Conservation (phyloP, 129 eudicot genomes). For the Artemisia tridentata region DNA sequence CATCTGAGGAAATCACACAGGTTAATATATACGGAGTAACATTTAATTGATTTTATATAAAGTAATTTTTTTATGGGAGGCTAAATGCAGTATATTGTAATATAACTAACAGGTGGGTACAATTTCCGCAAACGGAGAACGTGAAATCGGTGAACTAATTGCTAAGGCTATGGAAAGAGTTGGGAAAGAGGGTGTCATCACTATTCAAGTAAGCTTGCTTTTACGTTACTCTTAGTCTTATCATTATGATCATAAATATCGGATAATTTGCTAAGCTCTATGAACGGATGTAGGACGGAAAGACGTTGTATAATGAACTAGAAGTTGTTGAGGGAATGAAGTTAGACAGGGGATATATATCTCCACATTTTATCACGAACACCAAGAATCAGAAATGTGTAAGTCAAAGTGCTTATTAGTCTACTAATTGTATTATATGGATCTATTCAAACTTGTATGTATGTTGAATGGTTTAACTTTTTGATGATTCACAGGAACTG, state of each 20-base stretch:
- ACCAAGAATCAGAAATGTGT: slow-evolving; percentile 84
- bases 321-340: slow-evolving; percentile 99
- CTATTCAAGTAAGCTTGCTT: slow-evolving; percentile 60
- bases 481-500: slow-evolving; percentile 51
- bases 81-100: too few species aligned
- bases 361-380: slow-evolving; percentile 88
- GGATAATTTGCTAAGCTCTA: background rate
- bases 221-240: background rate
- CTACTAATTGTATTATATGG: background rate
- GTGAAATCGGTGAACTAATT: slow-evolving; percentile 89
- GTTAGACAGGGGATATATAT: slow-evolving; percentile 92
- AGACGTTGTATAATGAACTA: slow-evolving; percentile 77
- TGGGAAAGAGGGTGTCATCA: slow-evolving; percentile 93
- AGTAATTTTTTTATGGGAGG: background rate
- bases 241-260: background rate
- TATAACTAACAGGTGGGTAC: slow-evolving; percentile 66
- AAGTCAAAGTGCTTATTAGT: slow-evolving; percentile 24
- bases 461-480: background rate
- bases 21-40: slow-evolving; percentile 25
- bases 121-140: slow-evolving; percentile 88
- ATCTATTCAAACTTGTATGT: background rate
- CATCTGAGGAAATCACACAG: slow-evolving; percentile 90
- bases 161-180: slow-evolving; percentile 96
- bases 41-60: background rate
- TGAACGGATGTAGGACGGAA: slow-evolving; percentile 65